phyloP scores from a whole-genome alignment of 1,139 yeast genomes.

The Suhomyces coccinellae region DNA sequence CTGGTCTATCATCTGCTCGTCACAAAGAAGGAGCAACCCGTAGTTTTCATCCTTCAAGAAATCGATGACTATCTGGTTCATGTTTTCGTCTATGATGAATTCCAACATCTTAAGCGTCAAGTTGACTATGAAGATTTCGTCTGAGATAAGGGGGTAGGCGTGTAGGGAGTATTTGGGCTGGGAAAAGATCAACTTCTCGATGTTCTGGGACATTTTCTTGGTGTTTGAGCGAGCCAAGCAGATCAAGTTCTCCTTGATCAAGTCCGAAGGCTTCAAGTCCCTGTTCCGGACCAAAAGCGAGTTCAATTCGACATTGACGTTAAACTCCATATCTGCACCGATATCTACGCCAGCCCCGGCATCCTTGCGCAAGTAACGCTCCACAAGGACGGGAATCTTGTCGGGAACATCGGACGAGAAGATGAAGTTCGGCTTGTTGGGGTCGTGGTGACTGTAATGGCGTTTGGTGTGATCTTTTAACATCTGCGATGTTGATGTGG shows the following conservation, averaged over 20 bases:
- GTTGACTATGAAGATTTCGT: slow-evolving; percentile 39
- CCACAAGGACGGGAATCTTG: slow-evolving; percentile 17
- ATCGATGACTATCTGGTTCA: slow-evolving; percentile 21
- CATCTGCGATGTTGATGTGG: slow-evolving; percentile 2
- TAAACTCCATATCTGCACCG: slow-evolving; percentile 20
- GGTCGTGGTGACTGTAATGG: slow-evolving; percentile 22
- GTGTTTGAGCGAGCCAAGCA: slow-evolving; percentile 31
- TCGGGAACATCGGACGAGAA: slow-evolving; percentile 40
- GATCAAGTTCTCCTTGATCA: slow-evolving; percentile 37
- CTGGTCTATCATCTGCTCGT: slow-evolving; percentile 27
- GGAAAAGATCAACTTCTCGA: slow-evolving; percentile 12
- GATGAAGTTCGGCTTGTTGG: slow-evolving; percentile 41
- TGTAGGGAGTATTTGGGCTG: slow-evolving; percentile 7
- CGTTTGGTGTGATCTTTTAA: slow-evolving; percentile 5
- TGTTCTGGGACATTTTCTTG: slow-evolving; percentile 6
- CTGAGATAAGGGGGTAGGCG: slow-evolving; percentile 8
- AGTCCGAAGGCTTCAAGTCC: slow-evolving; percentile 32
- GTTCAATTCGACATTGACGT: slow-evolving; percentile 40
- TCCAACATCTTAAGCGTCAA: slow-evolving; percentile 24
- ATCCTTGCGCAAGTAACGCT: slow-evolving; percentile 7
- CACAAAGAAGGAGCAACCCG: slow-evolving; percentile 33
- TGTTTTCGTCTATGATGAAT: slow-evolving; percentile 17
- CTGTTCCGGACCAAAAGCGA: slow-evolving; percentile 33
- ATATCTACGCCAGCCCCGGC: slow-evolving; percentile 1
- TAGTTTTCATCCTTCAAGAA: slow-evolving; percentile 37